Evolutionary conservation across 2,329 filamentous ascomycete genomes (phyloP).

Genomic region (Teratosphaeria destructans): DNA sequence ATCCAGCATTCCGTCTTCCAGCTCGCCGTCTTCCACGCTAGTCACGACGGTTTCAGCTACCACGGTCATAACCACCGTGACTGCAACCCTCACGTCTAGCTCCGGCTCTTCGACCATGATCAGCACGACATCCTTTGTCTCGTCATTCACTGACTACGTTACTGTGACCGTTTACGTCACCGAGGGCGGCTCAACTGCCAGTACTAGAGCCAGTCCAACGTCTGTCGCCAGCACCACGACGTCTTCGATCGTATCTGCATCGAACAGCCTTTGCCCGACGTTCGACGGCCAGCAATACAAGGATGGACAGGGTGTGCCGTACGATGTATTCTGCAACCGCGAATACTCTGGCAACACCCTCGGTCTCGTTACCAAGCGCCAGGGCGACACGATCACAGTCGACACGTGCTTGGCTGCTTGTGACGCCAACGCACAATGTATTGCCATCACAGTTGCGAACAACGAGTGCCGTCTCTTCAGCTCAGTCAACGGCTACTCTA

Average conservation of each 20-base stretch:
- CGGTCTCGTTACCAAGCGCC: no score
- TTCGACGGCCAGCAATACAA: no score
- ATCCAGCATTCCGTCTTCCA: background rate
- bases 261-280: no score
- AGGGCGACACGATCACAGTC: no score
- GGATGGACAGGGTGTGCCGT: no score
- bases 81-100: background rate
- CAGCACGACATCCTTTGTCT: background rate
- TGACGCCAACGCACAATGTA: no score
- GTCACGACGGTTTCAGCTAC: background rate
- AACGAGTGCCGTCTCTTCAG: no score
- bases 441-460: no score
- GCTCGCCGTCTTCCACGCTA: background rate
- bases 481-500: background rate
- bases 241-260: no score
- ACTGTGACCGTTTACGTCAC: background rate
- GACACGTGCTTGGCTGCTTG: no score
- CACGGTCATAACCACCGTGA: background rate
- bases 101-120: background rate
- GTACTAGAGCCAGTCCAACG: background rate
- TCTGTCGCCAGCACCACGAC: background rate
- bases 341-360: no score
- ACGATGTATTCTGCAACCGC: no score
- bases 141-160: background rate
- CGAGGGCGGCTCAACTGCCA: background rate